Base-by-base conservation (phyloP, 257 asterid species). In the Gardenia jasminoides region DNA sequence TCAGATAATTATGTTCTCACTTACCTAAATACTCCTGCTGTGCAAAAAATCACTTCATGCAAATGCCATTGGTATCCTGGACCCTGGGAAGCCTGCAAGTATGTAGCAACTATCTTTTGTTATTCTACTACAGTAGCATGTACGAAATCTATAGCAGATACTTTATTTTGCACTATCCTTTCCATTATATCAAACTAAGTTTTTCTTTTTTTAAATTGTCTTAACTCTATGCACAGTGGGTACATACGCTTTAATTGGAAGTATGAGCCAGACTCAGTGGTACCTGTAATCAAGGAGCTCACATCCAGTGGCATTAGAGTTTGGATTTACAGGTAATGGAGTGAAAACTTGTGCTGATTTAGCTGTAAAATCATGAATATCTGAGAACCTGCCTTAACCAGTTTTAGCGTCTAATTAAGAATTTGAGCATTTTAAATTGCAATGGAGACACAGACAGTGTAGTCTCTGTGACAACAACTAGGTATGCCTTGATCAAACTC, bases 401-500 rank as follows among this genome's bases (percentile, higher is more conserved):
- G 6, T 6, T n/a, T 7, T n/a, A 56, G 20, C 5, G 10, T 56
- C n/a, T 7, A 24, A 22, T 7, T 7, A 8, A 20, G 4, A 24
- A 59, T 22, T 59, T 30, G 30, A 7, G 0, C 39, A 26, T 74
- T 20, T 74, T 43, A 3, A 67, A 22, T 59, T 75, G 67, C 80
- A 80, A 77, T 15, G 84, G 84, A 3, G 84, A 80, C 56, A 47
- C 58, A 70, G 78, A 81, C 48, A 48, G 28, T 10, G n/a, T 61
- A 31, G 77, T 76, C 2, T 47, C 81, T 0, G 78, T 81, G 30
- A 70, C 78, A 36, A 67, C 93, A 15, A 90, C 91, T 67, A 82
- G 82, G 61, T 88, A 90, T 76, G 89, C 90, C 0, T 77, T 91
- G 82, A 59, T 79, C 17, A 90, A 91, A 70, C 82, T 91, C 1